Conservation (phyloP, 345 rosid genomes). For the Abelmoschus esculentus region DNA sequence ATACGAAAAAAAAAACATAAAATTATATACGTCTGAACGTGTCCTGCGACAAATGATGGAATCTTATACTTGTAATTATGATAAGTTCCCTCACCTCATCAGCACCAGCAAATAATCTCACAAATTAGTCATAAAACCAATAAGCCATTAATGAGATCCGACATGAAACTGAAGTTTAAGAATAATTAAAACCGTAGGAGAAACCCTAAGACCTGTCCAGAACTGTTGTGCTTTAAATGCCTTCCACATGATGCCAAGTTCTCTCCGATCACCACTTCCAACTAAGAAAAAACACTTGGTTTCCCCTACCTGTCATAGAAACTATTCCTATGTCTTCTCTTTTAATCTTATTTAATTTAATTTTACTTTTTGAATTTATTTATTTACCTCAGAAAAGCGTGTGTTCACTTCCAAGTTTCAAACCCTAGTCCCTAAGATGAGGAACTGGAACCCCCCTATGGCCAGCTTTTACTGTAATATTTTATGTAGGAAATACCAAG, state of each 20-base stretch:
- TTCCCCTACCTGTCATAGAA: conserved; percentile 32
- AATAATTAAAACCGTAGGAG: conserved; percentile 13
- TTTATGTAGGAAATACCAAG: conserved; percentile 32
- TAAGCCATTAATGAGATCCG: no score
- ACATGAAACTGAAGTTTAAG: background rate
- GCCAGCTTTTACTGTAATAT: background rate
- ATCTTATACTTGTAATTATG: background rate
- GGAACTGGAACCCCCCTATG: no score
- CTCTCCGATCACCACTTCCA: conserved; percentile 43
- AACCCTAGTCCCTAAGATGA: no score
- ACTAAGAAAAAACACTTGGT: conserved; percentile 20
- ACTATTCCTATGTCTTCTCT: background rate
- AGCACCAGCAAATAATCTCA: no score
- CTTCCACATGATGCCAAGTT: conserved; percentile 51
- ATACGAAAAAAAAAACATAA: no score
- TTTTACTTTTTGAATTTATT: no score
- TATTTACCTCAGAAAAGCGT: no score
- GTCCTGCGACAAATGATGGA: background rate
- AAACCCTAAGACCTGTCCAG: conserved; percentile 31
- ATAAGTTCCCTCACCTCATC: background rate
- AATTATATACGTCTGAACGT: no score
- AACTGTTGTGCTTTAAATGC: conserved; percentile 50
- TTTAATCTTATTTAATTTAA: no score
- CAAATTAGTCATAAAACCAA: no score
- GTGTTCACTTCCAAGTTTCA: no score